A percentile compares a stretch with the other conserved stretches of the same genome.
Evolutionary conservation across 2,329 filamentous ascomycete species (phyloP).

Genomic region (Pseudofabraea citricarpa): DNA sequence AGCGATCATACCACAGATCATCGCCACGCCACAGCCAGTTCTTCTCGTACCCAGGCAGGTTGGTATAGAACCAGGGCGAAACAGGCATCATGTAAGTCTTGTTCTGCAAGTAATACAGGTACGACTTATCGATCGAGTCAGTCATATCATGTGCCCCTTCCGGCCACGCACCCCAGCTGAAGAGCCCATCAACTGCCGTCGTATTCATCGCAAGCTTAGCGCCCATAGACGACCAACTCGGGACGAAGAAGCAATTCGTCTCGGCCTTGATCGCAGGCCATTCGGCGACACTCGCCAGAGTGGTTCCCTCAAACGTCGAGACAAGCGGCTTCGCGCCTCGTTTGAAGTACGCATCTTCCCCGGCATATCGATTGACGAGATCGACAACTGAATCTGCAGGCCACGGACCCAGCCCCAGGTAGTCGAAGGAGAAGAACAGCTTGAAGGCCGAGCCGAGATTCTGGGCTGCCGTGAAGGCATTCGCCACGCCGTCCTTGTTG

Average conservation of each 20-base stretch:
- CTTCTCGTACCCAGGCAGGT: slow-evolving; percentile 35
- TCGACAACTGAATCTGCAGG: slow-evolving; percentile 18
- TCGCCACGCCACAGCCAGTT: slow-evolving; percentile 60
- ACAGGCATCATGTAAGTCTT: slow-evolving; percentile 30
- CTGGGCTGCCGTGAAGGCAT: slow-evolving; percentile 25
- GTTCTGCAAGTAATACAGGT: neutral
- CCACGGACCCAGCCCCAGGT: slow-evolving; percentile 28
- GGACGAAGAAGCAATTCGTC: slow-evolving; percentile 33
- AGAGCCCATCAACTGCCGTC: slow-evolving; percentile 21
- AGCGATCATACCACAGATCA: slow-evolving; percentile 52
- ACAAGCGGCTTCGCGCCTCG: slow-evolving; percentile 35
- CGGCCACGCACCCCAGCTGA: slow-evolving; percentile 35
- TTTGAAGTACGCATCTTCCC: slow-evolving; percentile 23
- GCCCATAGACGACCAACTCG: slow-evolving; percentile 30
- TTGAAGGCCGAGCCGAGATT: slow-evolving; percentile 31
- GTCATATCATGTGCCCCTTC: neutral
- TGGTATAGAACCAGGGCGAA: slow-evolving; percentile 53
- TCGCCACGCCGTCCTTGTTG: slow-evolving; percentile 12
- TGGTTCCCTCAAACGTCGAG: slow-evolving; percentile 46
- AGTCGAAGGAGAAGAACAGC: slow-evolving; percentile 39
- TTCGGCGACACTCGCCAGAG: slow-evolving; percentile 30
- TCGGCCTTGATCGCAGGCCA: slow-evolving; percentile 34
- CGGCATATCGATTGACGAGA: slow-evolving; percentile 22
- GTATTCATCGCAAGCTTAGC: slow-evolving; percentile 7
- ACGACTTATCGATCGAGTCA: slow-evolving; percentile 2